phyloP scores from a whole-genome alignment of 1,284 basidiomycete genomes.

The Pseudozyma flocculosa region DNA sequence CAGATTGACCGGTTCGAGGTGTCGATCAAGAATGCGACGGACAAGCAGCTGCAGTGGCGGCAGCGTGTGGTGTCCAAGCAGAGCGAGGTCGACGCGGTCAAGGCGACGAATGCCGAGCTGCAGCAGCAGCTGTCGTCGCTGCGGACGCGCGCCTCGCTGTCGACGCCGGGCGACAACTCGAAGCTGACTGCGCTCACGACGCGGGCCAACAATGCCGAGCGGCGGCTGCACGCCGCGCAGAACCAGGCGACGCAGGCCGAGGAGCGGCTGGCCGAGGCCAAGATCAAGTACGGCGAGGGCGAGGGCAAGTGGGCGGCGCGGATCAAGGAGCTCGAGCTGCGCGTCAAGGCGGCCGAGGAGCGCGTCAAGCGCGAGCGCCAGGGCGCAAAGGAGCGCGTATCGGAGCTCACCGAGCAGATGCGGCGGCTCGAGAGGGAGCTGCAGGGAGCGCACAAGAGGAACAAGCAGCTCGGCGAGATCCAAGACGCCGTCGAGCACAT shows the following conservation, averaged over 20 bases:
- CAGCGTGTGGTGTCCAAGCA: slow-evolving; percentile 78
- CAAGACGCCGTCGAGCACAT: slow-evolving; percentile 2
- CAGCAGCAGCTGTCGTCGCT: slow-evolving; percentile 70
- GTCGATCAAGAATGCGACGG: slow-evolving; percentile 78
- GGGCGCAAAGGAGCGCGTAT: slow-evolving; percentile 79
- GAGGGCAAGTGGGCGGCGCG: slow-evolving; percentile 50
- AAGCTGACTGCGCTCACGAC: slow-evolving; percentile 42
- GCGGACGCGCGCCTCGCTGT: slow-evolving; percentile 61
- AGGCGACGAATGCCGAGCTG: slow-evolving; percentile 72
- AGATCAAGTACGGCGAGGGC: slow-evolving; percentile 37
- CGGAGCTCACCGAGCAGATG: slow-evolving; percentile 59
- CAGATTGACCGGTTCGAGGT: slow-evolving; percentile 91
- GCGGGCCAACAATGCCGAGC: slow-evolving; percentile 63
- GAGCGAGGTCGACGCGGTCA: slow-evolving; percentile 72
- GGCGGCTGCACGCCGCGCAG: slow-evolving; percentile 74
- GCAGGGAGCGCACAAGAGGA: slow-evolving; percentile 1
- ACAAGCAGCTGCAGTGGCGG: slow-evolving; percentile 83
- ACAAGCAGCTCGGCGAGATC: slow-evolving; percentile 1
- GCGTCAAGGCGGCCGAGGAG: slow-evolving; percentile 83
- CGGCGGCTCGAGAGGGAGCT: slow-evolving; percentile 7
- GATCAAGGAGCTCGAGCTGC: slow-evolving; percentile 71
- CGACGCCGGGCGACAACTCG: slow-evolving; percentile 36
- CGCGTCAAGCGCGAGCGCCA: slow-evolving; percentile 91
- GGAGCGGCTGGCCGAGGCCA: slow-evolving; percentile 85
- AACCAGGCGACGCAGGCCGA: slow-evolving; percentile 80